A percentile compares a stretch with the other conserved stretches of the same genome.
Evolutionary conservation across 495 filamentous ascomycete genomes (phyloP).

Genomic region (Penicillium mononematosum): DNA sequence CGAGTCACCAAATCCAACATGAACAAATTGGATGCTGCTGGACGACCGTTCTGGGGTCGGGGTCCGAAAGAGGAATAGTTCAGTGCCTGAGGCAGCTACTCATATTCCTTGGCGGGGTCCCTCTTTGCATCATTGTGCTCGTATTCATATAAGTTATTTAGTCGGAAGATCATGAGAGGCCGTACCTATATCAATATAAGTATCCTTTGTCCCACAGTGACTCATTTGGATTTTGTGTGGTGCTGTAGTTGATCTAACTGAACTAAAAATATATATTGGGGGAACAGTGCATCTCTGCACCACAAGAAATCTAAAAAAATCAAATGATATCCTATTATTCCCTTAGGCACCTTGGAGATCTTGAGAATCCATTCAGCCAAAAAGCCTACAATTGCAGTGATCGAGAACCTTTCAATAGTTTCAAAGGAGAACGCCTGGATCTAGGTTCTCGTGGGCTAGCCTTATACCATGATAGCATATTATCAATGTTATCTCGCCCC

Average conservation of each 20-base stretch:
- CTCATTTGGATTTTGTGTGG: not conserved
- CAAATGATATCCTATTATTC: not conserved
- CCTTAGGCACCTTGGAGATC: too few species aligned
- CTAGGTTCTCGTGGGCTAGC: not conserved
- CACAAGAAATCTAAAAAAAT: not conserved
- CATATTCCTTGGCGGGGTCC: not conserved
- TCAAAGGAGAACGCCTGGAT: not conserved
- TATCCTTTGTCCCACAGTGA: not conserved
- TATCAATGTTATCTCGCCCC: not conserved
- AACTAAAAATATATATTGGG: not conserved
- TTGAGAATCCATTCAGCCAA: too few species aligned
- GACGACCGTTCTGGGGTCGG: slow-evolving; percentile 21
- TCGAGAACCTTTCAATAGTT: too few species aligned
- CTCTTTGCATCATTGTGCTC: not conserved
- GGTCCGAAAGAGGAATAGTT: slow-evolving; percentile 34
- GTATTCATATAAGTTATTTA: not conserved
- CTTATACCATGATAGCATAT: not conserved
- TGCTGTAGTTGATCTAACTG: not conserved
- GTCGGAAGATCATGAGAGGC: not conserved
- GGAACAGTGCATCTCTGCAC: not conserved
- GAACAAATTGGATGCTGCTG: not conserved
- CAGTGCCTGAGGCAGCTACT: slow-evolving; percentile 4
- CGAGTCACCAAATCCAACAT: not conserved
- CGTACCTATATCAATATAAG: not conserved
- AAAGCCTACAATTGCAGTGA: too few species aligned